Evolutionary conservation across 441 rosid genomes (phyloP), one percentile per base, ranked within the genome.

Genomic region (Arabidopsis lyrata): DNA sequence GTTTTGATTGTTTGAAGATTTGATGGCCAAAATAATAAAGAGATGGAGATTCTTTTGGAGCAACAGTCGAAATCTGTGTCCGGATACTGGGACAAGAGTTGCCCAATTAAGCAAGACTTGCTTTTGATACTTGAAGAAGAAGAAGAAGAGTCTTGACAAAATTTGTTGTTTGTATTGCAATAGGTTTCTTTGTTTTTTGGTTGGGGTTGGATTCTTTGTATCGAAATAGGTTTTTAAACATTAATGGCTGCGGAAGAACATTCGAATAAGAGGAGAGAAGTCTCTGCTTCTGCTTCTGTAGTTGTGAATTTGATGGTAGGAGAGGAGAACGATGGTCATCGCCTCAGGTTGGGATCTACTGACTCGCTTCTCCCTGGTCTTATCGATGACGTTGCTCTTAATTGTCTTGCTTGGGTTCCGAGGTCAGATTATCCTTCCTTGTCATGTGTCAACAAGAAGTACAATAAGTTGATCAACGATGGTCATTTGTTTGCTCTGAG

Each of bases 331-430:
- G 82, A 89, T 81, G 88, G 32, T 60, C 68, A 87, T 78, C 82
- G 80, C 36, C 69, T 65, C 35, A 75, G 75, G 64, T 52, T 83
- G 66, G 86, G 84, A 86, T 81, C 89, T 76, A 83, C 81, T 78
- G 92, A 88, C 81, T 82, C 86, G 9, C 87, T 86, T 68, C 82
- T 86, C 70, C 86, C 94, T 9, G 94, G 97, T 69, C 92, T 91
- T 55, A 78, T 84, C 15, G 94, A 88, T 68, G 97, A 91, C 61
- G 92, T 84, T 55, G 86, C 97, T 15, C 77, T 88, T 73, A 76
- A 76, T 61, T 89, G 92, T 79, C 86, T 91, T 32, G 95, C 97
- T 58, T 73, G 81, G 84, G 88, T 81, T 15, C 74, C 82, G 32
- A 81, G 88, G 69, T 87, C 87, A 0, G 95, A 91, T 57, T 85